These are phyloP conservation scores for Lactifluus echinatus DNA, from an alignment of 768 basidiomycete species.

Conservation along the genomic window DNA sequence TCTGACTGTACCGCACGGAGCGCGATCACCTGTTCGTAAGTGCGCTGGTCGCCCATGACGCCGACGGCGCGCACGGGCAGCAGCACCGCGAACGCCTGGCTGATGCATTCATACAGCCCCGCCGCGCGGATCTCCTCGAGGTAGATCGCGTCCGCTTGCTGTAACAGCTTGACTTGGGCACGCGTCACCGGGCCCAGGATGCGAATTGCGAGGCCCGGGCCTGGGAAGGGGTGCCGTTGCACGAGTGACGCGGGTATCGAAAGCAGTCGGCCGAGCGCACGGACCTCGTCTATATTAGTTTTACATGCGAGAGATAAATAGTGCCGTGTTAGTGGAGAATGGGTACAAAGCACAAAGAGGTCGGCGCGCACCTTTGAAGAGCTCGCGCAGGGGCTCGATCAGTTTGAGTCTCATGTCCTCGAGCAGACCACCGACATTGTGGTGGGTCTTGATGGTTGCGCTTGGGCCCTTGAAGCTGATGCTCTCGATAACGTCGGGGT, in stretches of 20 bases:
- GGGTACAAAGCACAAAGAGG: background rate
- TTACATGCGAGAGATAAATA: background rate
- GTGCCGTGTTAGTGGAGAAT: background rate
- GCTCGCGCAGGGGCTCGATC: constrained; percentile 92
- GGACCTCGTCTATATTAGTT: constrained; percentile 72
- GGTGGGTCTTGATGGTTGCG: constrained; percentile 99
- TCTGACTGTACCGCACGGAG: constrained; percentile 95
- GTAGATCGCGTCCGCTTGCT: constrained; percentile 91
- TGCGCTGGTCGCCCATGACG: constrained; percentile 94
- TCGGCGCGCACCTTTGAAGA: constrained; percentile 79
- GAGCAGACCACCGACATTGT: constrained; percentile 94
- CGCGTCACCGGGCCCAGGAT: constrained; percentile 94
- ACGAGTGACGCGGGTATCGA: constrained; percentile 89
- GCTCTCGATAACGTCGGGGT: constrained; percentile 98
- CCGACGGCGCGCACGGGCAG: constrained; percentile 96
- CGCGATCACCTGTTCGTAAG: constrained; percentile 96
- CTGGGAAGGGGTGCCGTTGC: constrained; percentile 97
- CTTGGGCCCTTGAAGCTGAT: constrained; percentile 99
- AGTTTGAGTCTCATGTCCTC: constrained; percentile 98
- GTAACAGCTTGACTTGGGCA: constrained; percentile 84
- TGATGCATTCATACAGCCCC: constrained; percentile 84
- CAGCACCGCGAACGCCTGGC: constrained; percentile 94
- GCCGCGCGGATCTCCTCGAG: constrained; percentile 97
- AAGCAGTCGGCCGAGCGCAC: constrained; percentile 83
- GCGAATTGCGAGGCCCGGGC: constrained; percentile 95